These are phyloP conservation scores for Gardenia jasminoides DNA, from an alignment of 257 asterid species.

Conservation along the genomic window DNA sequence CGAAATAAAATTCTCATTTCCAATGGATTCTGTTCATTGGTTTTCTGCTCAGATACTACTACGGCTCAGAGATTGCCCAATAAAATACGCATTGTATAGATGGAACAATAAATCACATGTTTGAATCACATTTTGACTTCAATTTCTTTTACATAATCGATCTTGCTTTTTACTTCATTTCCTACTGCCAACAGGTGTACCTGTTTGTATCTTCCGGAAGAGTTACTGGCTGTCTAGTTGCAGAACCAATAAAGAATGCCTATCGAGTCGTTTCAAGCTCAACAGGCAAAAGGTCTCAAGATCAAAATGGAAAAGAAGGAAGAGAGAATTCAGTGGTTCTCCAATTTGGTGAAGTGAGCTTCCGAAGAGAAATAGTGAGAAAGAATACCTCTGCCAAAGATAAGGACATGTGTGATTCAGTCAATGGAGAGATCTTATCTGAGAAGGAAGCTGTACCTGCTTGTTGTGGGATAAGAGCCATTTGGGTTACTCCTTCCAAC, in stretches of 20 bases:
- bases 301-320: conserved; percentile 28
- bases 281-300: conserved; percentile 8
- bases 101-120: background rate
- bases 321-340: conserved; percentile 39
- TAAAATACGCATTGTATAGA: background rate
- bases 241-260: conserved; percentile 63
- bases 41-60: background rate
- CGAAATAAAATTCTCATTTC: background rate
- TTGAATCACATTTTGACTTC: background rate
- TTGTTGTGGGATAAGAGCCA: conserved; percentile 77
- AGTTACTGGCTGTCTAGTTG: conserved; percentile 63
- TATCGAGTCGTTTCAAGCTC: conserved; percentile 47
- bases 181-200: conserved; percentile 51
- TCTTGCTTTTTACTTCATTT: conserved; percentile 8
- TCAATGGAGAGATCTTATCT: conserved; percentile 47
- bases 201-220: conserved; percentile 61
- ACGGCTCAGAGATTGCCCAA: background rate
- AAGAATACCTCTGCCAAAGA: conserved; percentile 28
- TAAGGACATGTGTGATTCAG: conserved; percentile 30
- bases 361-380: conserved; percentile 59
- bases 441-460: conserved; percentile 60
- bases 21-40: background rate
- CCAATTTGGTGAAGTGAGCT: conserved; percentile 68
- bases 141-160: background rate
- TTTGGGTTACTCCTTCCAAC: conserved; percentile 79